phyloP scores from a whole-genome alignment of 345 rosid genomes.

The Aethionema arabicum region DNA sequence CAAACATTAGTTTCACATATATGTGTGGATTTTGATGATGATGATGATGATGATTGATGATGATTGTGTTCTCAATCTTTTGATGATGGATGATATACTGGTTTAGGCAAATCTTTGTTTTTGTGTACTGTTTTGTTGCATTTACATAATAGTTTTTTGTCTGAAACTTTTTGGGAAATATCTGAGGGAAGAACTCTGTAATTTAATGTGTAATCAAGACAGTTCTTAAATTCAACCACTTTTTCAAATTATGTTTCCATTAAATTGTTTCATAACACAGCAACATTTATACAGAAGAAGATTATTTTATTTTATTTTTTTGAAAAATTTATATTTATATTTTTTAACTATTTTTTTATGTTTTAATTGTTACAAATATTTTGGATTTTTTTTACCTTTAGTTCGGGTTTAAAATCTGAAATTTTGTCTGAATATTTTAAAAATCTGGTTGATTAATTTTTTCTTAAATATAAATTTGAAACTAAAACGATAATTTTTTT shows the following conservation, averaged over 20 bases:
- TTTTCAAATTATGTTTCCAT: background rate
- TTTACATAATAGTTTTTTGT: constrained; percentile 28
- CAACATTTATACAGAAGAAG: too few species aligned
- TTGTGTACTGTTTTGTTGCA: constrained; percentile 32
- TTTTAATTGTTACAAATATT: too few species aligned
- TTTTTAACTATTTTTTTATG: too few species aligned
- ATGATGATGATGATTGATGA: constrained; percentile 25
- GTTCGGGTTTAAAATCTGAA: too few species aligned
- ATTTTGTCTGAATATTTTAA: too few species aligned
- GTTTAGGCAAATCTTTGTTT: constrained; percentile 29
- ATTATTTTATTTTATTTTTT: too few species aligned
- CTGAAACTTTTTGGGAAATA: constrained; percentile 12
- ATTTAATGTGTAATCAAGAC: background rate
- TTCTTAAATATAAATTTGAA: too few species aligned
- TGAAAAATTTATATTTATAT: too few species aligned
- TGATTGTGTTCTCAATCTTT: constrained; percentile 26
- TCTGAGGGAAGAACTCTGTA: background rate
- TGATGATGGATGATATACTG: constrained; percentile 30
- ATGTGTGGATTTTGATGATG: background rate
- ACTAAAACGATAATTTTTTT: too few species aligned
- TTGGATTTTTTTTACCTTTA: too few species aligned
- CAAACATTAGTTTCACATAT: constrained; percentile 33
- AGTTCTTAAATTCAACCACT: background rate
- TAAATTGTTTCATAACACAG: background rate
- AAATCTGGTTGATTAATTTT: too few species aligned